These are phyloP conservation scores for Corchorus capsularis DNA, from an alignment of 345 rosid species.

Conservation along the genomic window DNA sequence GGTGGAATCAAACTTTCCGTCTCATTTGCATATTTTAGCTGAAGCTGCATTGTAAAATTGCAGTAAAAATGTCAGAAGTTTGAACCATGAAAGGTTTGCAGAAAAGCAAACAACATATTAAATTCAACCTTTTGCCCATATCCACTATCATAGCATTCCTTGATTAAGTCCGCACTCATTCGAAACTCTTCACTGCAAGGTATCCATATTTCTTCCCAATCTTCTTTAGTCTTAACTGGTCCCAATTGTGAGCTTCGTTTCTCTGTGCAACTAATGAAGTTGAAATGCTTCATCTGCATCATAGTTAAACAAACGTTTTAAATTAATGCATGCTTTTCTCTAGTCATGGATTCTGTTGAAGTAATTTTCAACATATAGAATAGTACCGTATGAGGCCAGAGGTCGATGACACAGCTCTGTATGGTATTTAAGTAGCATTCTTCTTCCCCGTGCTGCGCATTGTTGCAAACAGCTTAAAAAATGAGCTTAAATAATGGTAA, in stretches of 20 bases:
- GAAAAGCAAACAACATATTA: neutral
- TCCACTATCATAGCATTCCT: constrained; percentile 32
- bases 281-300: constrained; percentile 38
- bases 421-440: constrained; percentile 43
- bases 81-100: neutral
- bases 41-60: constrained; percentile 36
- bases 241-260: constrained; percentile 28
- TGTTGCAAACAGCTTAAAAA: neutral
- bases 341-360: neutral
- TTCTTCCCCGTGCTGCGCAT: constrained; percentile 44
- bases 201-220: constrained; percentile 33
- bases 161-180: constrained; percentile 32
- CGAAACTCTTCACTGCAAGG: constrained; percentile 32
- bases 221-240: neutral
- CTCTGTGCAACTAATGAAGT: constrained; percentile 45
- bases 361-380: no score
- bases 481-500: neutral
- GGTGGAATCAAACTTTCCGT: constrained; percentile 41
- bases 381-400: constrained; percentile 34
- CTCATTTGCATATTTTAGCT: constrained; percentile 26
- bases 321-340: neutral
- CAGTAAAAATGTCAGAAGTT: neutral
- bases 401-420: constrained; percentile 42
- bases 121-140: constrained; percentile 35
- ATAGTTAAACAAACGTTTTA: neutral